phyloP scores from a whole-genome alignment of 345 rosid genomes.

The Hibiscus trionum region DNA sequence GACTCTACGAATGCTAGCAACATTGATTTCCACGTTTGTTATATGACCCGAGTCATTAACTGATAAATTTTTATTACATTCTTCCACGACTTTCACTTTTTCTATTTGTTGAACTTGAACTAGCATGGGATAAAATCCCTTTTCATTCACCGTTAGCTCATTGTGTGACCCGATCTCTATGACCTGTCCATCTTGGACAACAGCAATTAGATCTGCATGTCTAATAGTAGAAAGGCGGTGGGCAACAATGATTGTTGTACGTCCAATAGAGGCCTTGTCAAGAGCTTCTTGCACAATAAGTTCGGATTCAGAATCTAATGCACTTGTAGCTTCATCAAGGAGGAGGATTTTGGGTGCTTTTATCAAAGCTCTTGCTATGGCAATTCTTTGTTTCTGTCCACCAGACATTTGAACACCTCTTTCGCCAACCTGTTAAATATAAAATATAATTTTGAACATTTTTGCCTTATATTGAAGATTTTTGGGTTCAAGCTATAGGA shows the following conservation, averaged over 20 bases:
- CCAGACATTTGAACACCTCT: conserved; percentile 46
- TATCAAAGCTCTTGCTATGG: conserved; percentile 68
- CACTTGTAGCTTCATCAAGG: conserved; percentile 78
- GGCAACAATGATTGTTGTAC: conserved; percentile 61
- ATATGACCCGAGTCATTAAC: conserved; percentile 17
- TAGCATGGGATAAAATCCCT: conserved; percentile 46
- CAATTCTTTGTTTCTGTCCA: conserved; percentile 76
- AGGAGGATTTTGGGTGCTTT: conserved; percentile 60
- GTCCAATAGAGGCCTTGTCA: conserved; percentile 52
- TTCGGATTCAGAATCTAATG: conserved; percentile 70
- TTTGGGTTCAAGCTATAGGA: no score
- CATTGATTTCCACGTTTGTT: conserved; percentile 28
- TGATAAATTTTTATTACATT: background rate
- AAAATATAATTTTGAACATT: background rate
- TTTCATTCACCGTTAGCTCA: conserved; percentile 34
- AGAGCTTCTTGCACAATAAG: conserved; percentile 60
- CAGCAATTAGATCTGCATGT: conserved; percentile 47
- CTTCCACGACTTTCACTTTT: background rate
- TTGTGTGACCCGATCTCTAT: conserved; percentile 57
- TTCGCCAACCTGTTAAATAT: conserved; percentile 52
- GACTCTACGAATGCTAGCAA: conserved; percentile 32
- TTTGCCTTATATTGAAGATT: background rate
- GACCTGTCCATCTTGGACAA: conserved; percentile 41
- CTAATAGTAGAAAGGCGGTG: conserved; percentile 76
- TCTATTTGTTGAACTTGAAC: conserved; percentile 43